Percentiles rank a stretch among this genome's conserved stretches.
These are phyloP conservation scores for Mytilinidion resinicola DNA, from an alignment of 495 filamentous ascomycete genomes.

Conservation along the genomic window DNA sequence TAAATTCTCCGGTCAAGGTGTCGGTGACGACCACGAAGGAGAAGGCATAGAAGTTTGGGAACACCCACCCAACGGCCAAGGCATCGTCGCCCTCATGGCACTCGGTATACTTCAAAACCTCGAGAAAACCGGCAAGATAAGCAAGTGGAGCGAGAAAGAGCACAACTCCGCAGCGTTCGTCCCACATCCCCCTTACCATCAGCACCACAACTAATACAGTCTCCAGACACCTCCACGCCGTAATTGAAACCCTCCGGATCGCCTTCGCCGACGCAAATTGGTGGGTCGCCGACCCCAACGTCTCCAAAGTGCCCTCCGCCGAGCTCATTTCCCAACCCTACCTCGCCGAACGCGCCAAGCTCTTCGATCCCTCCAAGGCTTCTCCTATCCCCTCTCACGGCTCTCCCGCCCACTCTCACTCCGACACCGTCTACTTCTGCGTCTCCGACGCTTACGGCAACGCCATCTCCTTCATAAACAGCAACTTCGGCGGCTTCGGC, in stretches of 20 bases:
- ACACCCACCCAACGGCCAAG: conserved; percentile 96
- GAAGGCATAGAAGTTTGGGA: conserved; percentile 84
- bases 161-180: conserved; percentile 58
- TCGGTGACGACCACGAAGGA: conserved; percentile 43
- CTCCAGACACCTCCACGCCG: conserved; percentile 70
- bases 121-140: conserved; percentile 64
- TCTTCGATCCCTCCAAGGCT: conserved; percentile 57
- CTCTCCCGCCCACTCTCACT: conserved; percentile 58
- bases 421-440: conserved; percentile 92
- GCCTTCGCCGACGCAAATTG: conserved; percentile 86
- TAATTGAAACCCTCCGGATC: conserved; percentile 86
- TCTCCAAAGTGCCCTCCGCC: conserved; percentile 56
- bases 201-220: not conserved
- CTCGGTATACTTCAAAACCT: conserved; percentile 84
- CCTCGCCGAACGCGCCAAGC: conserved; percentile 59
- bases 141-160: conserved; percentile 57
- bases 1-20: conserved; percentile 64
- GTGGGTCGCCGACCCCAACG: conserved; percentile 81
- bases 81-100: conserved; percentile 89
- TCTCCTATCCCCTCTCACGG: conserved; percentile 56
- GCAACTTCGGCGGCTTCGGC: conserved; percentile 87
- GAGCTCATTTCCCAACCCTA: conserved; percentile 56
- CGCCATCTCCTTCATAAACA: conserved; percentile 94
- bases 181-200: not conserved
- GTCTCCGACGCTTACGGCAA: conserved; percentile 76